Base-by-base conservation (phyloP, 2,329 filamentous ascomycete species). In the Capronia epimyces region DNA sequence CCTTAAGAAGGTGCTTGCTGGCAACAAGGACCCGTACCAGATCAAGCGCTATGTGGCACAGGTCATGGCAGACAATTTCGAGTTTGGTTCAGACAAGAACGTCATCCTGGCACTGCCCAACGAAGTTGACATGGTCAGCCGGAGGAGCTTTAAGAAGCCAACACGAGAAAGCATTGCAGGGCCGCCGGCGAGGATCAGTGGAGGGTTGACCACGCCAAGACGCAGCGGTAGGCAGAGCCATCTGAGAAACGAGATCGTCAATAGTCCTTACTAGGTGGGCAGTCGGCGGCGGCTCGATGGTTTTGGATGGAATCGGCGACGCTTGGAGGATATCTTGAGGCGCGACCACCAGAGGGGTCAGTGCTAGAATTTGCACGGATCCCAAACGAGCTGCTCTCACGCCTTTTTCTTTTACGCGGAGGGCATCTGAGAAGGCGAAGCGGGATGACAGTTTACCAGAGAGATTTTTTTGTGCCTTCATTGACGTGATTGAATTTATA, bases 1-100 rank as follows among this genome's bases (percentile, higher is more conserved):
- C 66, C 69, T 98, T 68, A 93, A 89, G 78, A 95, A 95, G 75
- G 79, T 97, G 1, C 69, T 96, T 12, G 78, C 77, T 18, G 88
- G 87, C 46, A 80, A 79, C 58, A 93, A 90, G 69, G 86, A 93
- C 53, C 86, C 91, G 0, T 98, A 98, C 73, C 87, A 84, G 61
- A 97, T 98, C 77, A 96, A 97, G 77, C 85, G 93, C 13, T 98
- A 98, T 66, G 79, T 82, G 1, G 93, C 98, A 64, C 86, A 95
- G 57, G 89, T 98, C 65, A 96, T 94, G 76, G 93, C 93, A 3
- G 93, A 98, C 68, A 95, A 98, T 68, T 98, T 98, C 82, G 89
- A 93, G 64, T 98, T 89, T 64, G 91, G 91, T 41, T 90, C 85
- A 3, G 93, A 98, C 69, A 95, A 95, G 80, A 96, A 96, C 64